Percentiles rank a stretch among this genome's conserved stretches.
phyloP scores from a whole-genome alignment of 2,329 filamentous ascomycete species.

The Fusarium decemcellulare region DNA sequence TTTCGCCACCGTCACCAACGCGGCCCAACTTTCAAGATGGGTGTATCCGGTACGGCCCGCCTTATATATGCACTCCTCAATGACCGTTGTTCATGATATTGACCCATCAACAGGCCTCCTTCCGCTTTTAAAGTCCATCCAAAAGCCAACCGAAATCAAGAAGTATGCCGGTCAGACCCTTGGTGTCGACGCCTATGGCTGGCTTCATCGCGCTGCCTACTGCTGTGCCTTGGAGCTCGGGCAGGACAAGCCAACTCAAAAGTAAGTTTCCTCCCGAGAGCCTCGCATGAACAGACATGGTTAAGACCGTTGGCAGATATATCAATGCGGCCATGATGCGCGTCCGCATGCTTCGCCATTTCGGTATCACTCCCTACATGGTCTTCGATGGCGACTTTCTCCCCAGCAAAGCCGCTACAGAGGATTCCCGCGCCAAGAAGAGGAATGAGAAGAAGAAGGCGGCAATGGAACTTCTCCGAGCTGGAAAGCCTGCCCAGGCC shows the following conservation, averaged over 20 bases:
- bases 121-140: conserved; percentile 95
- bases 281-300: background rate
- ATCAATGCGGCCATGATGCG: conserved; percentile 92
- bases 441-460: conserved; percentile 82
- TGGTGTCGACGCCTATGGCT: conserved; percentile 97
- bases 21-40: conserved; percentile 49
- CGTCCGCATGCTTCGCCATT: conserved; percentile 94
- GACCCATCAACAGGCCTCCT: conserved; percentile 76
- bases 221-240: conserved; percentile 93
- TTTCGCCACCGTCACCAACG: conserved; percentile 23
- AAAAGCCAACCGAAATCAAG: conserved; percentile 88
- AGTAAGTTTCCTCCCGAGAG: conserved; percentile 66
- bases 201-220: conserved; percentile 94
- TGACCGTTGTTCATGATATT: conserved; percentile 22
- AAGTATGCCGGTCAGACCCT: conserved; percentile 90
- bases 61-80: background rate
- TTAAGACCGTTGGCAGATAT: conserved; percentile 69
- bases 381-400: conserved; percentile 97
- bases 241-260: conserved; percentile 87
- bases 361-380: conserved; percentile 93
- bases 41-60: conserved; percentile 52
- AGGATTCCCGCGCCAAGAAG: conserved; percentile 80
- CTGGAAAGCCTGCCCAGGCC: conserved; percentile 85
- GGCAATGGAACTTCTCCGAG: conserved; percentile 84
- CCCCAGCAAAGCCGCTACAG: conserved; percentile 92